A percentile compares a stretch with the other conserved stretches of the same genome.
These are phyloP conservation scores for Boletus subcaerulescens DNA, from an alignment of 768 basidiomycete genomes.

Conservation along the genomic window DNA sequence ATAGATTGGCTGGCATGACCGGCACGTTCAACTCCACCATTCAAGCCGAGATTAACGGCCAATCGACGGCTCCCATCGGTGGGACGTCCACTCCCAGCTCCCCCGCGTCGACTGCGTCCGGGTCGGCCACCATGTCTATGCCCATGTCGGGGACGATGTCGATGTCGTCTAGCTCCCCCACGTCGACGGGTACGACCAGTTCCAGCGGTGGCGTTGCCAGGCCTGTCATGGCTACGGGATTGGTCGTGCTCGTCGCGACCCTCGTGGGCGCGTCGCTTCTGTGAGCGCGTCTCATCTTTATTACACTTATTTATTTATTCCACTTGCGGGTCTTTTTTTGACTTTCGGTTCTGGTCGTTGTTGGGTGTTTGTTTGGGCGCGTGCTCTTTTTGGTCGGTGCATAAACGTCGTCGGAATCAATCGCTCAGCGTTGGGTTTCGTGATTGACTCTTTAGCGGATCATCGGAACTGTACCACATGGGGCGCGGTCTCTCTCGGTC, in stretches of 20 bases:
- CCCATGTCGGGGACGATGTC: background rate
- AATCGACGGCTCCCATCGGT: conserved; percentile 56
- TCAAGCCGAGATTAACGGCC: conserved; percentile 57
- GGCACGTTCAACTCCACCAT: conserved; percentile 61
- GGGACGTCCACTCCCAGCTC: conserved; percentile 28
- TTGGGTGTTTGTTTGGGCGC: no score
- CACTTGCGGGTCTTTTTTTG: background rate
- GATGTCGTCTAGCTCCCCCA: background rate
- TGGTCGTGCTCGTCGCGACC: conserved; percentile 20
- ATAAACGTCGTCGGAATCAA: no score
- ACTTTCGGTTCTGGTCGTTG: no score
- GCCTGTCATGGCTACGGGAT: conserved; percentile 21
- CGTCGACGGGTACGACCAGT: background rate
- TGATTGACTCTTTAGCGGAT: background rate
- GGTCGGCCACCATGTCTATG: background rate
- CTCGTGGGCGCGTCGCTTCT: conserved; percentile 24
- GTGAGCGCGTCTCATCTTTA: conserved; percentile 2
- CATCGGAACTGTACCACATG: no score
- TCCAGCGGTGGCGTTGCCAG: conserved; percentile 20
- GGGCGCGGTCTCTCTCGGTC: background rate
- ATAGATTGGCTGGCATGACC: conserved; percentile 65
- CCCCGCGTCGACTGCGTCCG: no score
- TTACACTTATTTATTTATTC: background rate
- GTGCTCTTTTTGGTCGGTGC: no score
- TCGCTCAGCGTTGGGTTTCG: background rate